Conservation (phyloP, 768 basidiomycete species). For the Sporobolomyces roseus region DNA sequence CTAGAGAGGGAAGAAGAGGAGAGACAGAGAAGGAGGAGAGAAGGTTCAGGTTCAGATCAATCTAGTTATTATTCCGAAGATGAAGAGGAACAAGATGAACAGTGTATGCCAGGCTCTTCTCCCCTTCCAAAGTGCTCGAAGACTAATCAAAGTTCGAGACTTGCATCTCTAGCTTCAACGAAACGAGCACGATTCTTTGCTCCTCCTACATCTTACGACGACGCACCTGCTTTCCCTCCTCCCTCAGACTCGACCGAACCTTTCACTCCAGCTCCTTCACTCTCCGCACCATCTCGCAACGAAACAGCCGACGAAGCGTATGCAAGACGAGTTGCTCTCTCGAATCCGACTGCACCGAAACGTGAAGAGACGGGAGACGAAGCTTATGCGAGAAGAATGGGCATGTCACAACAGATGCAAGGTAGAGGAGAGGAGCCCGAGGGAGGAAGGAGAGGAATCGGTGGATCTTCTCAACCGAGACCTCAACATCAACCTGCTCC, state of each 20-base stretch:
- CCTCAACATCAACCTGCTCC: not conserved
- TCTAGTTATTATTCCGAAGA: constrained; percentile 39
- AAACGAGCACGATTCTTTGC: constrained; percentile 38
- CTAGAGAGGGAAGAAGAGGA: constrained; percentile 38
- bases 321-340: constrained; percentile 31
- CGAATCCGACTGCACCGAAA: not conserved
- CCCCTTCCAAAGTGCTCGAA: too few species aligned
- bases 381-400: constrained; percentile 27
- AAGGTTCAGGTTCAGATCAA: constrained; percentile 2
- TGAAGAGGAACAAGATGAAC: constrained; percentile 25
- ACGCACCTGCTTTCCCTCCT: not conserved
- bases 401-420: constrained; percentile 10
- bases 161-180: not conserved
- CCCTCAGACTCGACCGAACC: not conserved
- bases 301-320: constrained; percentile 40
- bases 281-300: constrained; percentile 16
- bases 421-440: not conserved
- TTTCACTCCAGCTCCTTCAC: not conserved
- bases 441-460: not conserved
- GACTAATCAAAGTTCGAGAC: too few species aligned
- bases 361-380: constrained; percentile 36
- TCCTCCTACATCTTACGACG: constrained; percentile 35
- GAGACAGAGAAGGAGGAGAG: constrained; percentile 13
- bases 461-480: not conserved
- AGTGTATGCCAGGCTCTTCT: not conserved